phyloP scores from a whole-genome alignment of 2,329 filamentous ascomycete species.

The Aspergillus eucalypticola region DNA sequence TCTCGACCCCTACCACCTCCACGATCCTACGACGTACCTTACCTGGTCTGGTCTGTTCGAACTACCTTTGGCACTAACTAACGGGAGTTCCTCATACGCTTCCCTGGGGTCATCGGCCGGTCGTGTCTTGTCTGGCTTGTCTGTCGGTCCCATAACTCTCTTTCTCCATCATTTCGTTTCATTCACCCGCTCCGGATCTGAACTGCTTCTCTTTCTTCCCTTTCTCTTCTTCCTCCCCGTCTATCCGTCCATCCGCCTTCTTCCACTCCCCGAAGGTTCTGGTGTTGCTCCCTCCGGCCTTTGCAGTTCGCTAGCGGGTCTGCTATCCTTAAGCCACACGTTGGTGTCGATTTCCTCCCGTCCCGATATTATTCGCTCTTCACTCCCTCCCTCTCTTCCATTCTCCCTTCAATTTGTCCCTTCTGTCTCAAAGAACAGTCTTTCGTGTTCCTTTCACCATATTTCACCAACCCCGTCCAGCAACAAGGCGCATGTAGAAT shows the following conservation, averaged over 20 bases:
- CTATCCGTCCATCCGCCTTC: constrained; percentile 7
- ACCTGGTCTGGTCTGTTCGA: constrained; percentile 4
- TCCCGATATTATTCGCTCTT: constrained; percentile 19
- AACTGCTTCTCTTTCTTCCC: constrained; percentile 1
- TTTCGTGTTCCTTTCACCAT: neutral
- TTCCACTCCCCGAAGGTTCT: neutral
- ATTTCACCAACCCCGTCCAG: neutral
- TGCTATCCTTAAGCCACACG: constrained; percentile 27
- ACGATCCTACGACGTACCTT: neutral
- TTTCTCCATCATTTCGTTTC: constrained; percentile 5
- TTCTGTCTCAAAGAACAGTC: neutral
- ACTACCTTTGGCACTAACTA: neutral
- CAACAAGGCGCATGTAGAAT: constrained; percentile 15
- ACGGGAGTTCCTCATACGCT: constrained; percentile 6
- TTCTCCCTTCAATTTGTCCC: constrained; percentile 8
- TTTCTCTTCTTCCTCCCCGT: neutral
- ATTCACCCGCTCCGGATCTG: constrained; percentile 5
- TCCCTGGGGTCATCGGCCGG: neutral
- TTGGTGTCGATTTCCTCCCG: constrained; percentile 27
- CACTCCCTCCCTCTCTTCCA: constrained; percentile 12
- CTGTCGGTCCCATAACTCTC: neutral
- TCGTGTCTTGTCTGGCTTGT: neutral
- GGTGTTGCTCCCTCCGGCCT: constrained; percentile 10
- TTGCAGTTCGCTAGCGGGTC: constrained; percentile 28
- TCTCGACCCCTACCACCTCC: neutral